phyloP scores from a whole-genome alignment of 2,329 filamentous ascomycete species.

The Fusarium chuoi region DNA sequence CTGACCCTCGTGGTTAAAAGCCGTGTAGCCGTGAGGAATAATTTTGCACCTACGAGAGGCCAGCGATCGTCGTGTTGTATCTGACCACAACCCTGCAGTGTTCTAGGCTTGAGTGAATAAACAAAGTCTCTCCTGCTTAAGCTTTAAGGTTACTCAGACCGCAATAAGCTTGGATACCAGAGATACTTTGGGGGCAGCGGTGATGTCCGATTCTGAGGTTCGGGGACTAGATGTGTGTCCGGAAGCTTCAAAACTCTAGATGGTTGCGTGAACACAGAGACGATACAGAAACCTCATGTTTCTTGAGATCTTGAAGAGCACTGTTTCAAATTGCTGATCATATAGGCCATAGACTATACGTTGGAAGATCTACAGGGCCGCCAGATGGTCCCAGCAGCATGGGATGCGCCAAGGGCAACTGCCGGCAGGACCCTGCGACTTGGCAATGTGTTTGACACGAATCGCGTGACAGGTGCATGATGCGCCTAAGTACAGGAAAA shows the following conservation, averaged over 20 bases:
- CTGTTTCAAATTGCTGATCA: neutral
- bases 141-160: neutral
- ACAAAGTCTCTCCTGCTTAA: neutral
- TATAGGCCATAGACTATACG: neutral
- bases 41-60: slow-evolving; percentile 19
- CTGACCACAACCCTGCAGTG: neutral
- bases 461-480: neutral
- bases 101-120: neutral
- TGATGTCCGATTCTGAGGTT: neutral
- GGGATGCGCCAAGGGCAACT: neutral
- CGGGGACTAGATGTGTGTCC: no score
- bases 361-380: neutral
- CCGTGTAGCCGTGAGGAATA: neutral
- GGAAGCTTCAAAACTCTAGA: no score
- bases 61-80: neutral
- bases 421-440: neutral
- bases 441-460: neutral
- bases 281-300: neutral
- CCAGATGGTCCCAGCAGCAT: neutral
- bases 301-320: neutral
- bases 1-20: neutral
- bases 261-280: neutral
- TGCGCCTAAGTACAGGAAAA: neutral
- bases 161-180: neutral
- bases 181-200: neutral